Percentiles rank a stretch among this genome's conserved stretches.
Conservation (phyloP, 2,329 filamentous ascomycete species). For the Stromatinia cepivora region DNA sequence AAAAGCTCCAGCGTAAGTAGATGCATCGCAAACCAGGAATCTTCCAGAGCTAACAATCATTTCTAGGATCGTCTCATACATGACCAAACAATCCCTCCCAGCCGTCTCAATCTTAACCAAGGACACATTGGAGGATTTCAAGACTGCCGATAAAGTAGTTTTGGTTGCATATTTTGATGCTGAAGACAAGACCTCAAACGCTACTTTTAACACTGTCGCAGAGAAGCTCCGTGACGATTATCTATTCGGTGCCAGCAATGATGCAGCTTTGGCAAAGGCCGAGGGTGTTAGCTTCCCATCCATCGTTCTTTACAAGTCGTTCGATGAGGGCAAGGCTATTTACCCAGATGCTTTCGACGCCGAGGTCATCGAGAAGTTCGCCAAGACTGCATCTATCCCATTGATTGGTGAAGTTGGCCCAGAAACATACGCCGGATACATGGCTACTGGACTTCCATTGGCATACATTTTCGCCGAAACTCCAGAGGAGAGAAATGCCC, state of each 20-base stretch:
- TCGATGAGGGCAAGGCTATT: slow-evolving; percentile 91
- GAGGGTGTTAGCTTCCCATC: slow-evolving; percentile 86
- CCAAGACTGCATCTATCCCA: slow-evolving; percentile 81
- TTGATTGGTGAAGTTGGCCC: slow-evolving; percentile 94
- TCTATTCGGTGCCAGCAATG: slow-evolving; percentile 86
- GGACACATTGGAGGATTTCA: slow-evolving; percentile 90
- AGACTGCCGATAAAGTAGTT: slow-evolving; percentile 96
- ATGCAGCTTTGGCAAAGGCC: slow-evolving; percentile 80
- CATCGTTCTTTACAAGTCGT: slow-evolving; percentile 93
- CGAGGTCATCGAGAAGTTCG: slow-evolving; percentile 78
- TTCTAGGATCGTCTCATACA: slow-evolving; percentile 72
- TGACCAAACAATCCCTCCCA: slow-evolving; percentile 96
- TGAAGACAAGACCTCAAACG: slow-evolving; percentile 80
- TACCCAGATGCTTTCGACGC: slow-evolving; percentile 80
- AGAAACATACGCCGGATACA: slow-evolving; percentile 95
- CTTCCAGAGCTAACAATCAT: slow-evolving; percentile 23
- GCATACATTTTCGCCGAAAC: slow-evolving; percentile 98
- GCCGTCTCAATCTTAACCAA: slow-evolving; percentile 81
- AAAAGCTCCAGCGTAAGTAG: slow-evolving; percentile 72
- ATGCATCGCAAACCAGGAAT: background rate
- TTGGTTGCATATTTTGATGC: slow-evolving; percentile 82
- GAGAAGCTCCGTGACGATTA: slow-evolving; percentile 84
- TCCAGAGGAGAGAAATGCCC: slow-evolving; percentile 78
- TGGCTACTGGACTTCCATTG: slow-evolving; percentile 86
- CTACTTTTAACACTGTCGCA: slow-evolving; percentile 70